These are phyloP conservation scores for Malassezia restricta DNA, from an alignment of 1,284 basidiomycete species.

Conservation along the genomic window DNA sequence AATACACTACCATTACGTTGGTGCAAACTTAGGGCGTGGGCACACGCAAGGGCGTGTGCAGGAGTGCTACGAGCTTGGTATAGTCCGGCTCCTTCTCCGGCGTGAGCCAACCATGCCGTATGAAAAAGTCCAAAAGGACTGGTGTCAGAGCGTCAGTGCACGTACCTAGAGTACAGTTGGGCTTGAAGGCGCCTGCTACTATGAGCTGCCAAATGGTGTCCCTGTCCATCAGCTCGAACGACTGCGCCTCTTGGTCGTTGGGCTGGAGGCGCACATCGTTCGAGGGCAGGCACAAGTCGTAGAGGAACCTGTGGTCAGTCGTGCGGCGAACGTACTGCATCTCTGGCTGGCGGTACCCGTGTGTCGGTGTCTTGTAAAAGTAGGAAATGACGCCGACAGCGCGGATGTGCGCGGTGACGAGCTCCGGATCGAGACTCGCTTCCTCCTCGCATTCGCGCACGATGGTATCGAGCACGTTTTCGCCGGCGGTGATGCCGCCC, in stretches of 20 bases:
- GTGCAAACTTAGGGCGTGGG: background rate
- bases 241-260: conserved; percentile 82
- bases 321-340: conserved; percentile 24
- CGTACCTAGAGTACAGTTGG: conserved; percentile 60
- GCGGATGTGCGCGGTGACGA: conserved; percentile 56
- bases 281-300: conserved; percentile 32
- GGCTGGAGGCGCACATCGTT: conserved; percentile 56
- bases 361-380: conserved; percentile 53
- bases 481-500: conserved; percentile 57
- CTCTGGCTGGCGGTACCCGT: conserved; percentile 43
- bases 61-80: background rate
- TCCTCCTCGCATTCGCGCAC: conserved; percentile 90
- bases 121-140: conserved; percentile 71
- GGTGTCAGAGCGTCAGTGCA: background rate
- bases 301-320: conserved; percentile 41
- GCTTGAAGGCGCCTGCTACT: conserved; percentile 60
- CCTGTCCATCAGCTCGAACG: conserved; percentile 54
- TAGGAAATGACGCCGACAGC: conserved; percentile 47
- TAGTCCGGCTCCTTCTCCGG: conserved; percentile 24
- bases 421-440: conserved; percentile 59
- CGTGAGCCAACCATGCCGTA: conserved; percentile 63
- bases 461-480: conserved; percentile 61
- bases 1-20: too few species aligned
- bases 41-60: conserved; percentile 11
- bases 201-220: conserved; percentile 31